Percentiles rank a stretch among this genome's conserved stretches.
Conservation (phyloP, 495 filamentous ascomycete genomes). For the Xylaria telfairii region DNA sequence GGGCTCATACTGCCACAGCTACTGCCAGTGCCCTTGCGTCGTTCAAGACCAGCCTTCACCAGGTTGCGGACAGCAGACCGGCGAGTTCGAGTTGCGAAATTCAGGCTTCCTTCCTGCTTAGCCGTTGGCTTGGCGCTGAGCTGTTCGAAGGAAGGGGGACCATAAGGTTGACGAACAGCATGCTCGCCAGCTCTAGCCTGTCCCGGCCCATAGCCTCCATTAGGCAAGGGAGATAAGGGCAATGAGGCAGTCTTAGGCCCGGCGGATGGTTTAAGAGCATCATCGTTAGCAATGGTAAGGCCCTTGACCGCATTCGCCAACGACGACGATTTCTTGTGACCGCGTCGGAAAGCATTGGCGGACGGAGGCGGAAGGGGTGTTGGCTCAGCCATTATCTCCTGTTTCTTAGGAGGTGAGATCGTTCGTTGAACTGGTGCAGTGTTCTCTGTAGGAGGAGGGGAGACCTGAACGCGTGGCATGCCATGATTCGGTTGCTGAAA, state of each 20-base stretch:
- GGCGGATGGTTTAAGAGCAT: slow-evolving; percentile 63
- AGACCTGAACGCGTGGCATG: slow-evolving; percentile 74
- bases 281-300: slow-evolving; percentile 61
- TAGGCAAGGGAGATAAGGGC: slow-evolving; percentile 78
- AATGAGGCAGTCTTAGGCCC: slow-evolving; percentile 80
- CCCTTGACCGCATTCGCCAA: slow-evolving; percentile 68
- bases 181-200: slow-evolving; percentile 94
- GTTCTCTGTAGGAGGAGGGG: slow-evolving; percentile 68
- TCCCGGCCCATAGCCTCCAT: slow-evolving; percentile 88
- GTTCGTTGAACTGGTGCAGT: slow-evolving; percentile 60
- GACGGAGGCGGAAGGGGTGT: slow-evolving; percentile 79
- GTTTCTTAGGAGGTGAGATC: slow-evolving; percentile 73
- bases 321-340: slow-evolving; percentile 90
- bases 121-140: slow-evolving; percentile 88
- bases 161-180: slow-evolving; percentile 89
- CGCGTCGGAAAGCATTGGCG: slow-evolving; percentile 84
- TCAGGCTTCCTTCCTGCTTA: slow-evolving; percentile 97
- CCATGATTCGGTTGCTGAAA: slow-evolving; percentile 49
- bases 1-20: slow-evolving; percentile 84
- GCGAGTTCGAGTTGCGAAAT: slow-evolving; percentile 93
- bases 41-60: slow-evolving; percentile 86
- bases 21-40: slow-evolving; percentile 70
- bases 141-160: slow-evolving; percentile 91
- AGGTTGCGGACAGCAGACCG: slow-evolving; percentile 90
- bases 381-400: slow-evolving; percentile 66